Evolutionary conservation across 2,329 filamentous ascomycete species (phyloP), one percentile per base, ranked within the genome.

Genomic region (Fusarium illudens): DNA sequence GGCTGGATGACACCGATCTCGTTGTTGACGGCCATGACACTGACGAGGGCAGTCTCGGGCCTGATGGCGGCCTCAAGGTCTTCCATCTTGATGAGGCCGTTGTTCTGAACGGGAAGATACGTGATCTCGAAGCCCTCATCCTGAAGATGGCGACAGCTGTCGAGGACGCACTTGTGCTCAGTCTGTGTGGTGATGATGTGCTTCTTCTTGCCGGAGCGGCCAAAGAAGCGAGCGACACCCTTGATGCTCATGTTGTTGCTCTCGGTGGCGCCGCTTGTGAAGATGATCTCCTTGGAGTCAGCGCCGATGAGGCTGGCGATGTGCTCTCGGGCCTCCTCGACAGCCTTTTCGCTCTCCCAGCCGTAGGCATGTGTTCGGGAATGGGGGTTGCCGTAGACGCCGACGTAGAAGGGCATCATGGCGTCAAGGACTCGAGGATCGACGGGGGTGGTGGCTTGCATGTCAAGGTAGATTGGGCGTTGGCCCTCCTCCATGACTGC

Each of bases 181-280:
- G 96, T 99, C 83, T 98, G 96, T 36, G 90, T 93, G 22, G 96
- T 99, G 79, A 99, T 94, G 76, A 99, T 95, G 80, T 99, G 96
- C 83, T 92, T 97, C 89, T 98, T 98, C 88, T 97, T 97, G 74
- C 94, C 94, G 3, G 89, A 90, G 60, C 93, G 89, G 70, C 93
- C 94, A 78, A 97, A 97, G 82, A 99, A 99, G 67, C 95, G 88
- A 19, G 96, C 94, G 9, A 99, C 95, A 68, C 96, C 96, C 83
- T 99, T 99, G 83, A 99, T 93, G 80, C 94, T 97, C 96, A 99
- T 99, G 76, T 99, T 99, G 82, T 99, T 99, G 78, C 94, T 97
- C 83, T 99, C 96, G 0, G 96, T 99, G 15, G 96, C 96, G 58
- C 96, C 96, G 75, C 94, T 97, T 7, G 96, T 99, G 82, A 99